Conservation (phyloP, 202 grass and related monocot genomes). For the Brachypodium distachyon region DNA sequence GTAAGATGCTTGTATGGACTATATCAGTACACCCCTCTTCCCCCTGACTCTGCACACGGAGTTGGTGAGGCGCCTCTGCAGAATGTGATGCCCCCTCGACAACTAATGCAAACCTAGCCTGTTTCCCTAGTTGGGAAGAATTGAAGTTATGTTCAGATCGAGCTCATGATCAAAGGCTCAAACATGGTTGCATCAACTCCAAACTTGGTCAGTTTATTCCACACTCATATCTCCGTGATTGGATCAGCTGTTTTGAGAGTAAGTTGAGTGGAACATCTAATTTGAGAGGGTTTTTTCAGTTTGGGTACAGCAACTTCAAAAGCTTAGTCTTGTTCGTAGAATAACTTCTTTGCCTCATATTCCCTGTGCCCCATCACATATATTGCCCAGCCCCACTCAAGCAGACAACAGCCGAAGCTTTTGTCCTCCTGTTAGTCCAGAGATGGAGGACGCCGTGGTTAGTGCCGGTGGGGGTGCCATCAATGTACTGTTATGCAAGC, state of each 20-base stretch:
- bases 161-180: not conserved
- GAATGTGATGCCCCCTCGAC: not conserved
- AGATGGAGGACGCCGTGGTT: slow-evolving; percentile 23
- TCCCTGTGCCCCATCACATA: too few species aligned
- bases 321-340: not conserved
- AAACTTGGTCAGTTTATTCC: not conserved
- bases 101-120: not conserved
- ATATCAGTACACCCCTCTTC: not conserved
- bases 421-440: not conserved
- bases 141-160: not conserved
- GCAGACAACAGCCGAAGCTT: not conserved
- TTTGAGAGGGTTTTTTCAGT: not conserved
- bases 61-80: not conserved
- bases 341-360: not conserved
- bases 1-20: not conserved
- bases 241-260: not conserved
- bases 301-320: not conserved
- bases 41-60: not conserved
- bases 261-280: not conserved
- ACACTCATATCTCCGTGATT: not conserved
- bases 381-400: too few species aligned
- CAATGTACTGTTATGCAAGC: slow-evolving; percentile 20
- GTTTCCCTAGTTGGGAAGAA: not conserved
- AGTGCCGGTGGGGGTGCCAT: slow-evolving; percentile 4
- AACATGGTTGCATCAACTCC: not conserved